Evolutionary conservation across 169 alveolate species (phyloP).

Genomic region (Babesia divergens): DNA sequence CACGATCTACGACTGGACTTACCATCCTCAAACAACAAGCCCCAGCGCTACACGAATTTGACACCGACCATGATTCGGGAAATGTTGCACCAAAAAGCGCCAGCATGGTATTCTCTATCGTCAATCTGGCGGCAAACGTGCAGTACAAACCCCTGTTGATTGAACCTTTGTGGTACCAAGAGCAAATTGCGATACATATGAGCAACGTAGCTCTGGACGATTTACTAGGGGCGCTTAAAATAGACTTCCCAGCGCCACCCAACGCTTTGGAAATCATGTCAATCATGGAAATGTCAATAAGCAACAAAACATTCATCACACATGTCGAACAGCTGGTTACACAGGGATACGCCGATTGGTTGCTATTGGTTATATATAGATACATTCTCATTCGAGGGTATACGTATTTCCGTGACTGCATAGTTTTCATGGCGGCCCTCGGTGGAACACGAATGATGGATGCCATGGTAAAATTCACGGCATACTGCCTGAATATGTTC

Average conservation of each 20-base stretch:
- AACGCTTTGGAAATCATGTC: conserved; percentile 53
- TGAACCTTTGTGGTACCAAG: conserved; percentile 34
- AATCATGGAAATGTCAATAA: conserved; percentile 61
- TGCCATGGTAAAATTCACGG: conserved; percentile 66
- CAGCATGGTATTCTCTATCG: conserved; percentile 27
- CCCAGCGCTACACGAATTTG: conserved; percentile 27
- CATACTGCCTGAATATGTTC: conserved; percentile 81
- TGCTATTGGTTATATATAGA: conserved; percentile 64
- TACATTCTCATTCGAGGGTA: conserved; percentile 68
- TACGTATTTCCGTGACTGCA: conserved; percentile 69
- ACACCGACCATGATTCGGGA: conserved; percentile 7
- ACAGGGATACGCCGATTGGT: conserved; percentile 66
- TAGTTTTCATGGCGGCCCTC: conserved; percentile 60
- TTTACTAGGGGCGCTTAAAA: conserved; percentile 30
- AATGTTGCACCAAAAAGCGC: conserved; percentile 22
- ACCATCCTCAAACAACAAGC: conserved; percentile 36
- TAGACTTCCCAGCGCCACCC: conserved; percentile 51
- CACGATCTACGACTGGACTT: conserved; percentile 27
- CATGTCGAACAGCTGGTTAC: conserved; percentile 66
- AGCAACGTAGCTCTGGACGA: conserved; percentile 47
- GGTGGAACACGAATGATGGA: conserved; percentile 69
- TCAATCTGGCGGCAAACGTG: conserved; percentile 39
- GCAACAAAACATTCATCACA: conserved; percentile 55
- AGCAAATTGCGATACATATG: conserved; percentile 39
- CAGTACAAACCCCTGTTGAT: conserved; percentile 14